Evolutionary conservation across 345 rosid genomes (phyloP), one percentile per base, ranked within the genome.

Genomic region (Orychophragmus violaceus): DNA sequence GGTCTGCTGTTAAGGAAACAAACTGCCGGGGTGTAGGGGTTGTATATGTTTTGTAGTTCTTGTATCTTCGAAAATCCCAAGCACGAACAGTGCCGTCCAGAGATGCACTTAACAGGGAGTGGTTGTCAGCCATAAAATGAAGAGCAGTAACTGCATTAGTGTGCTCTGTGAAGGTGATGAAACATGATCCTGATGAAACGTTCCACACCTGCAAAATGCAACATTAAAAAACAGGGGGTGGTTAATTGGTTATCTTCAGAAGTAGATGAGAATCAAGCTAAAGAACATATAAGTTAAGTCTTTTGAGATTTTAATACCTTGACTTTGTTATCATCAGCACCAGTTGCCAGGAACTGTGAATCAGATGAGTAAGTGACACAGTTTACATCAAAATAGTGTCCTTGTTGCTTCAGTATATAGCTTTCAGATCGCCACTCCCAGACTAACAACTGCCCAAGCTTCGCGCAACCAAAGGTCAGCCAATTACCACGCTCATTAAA

Each of bases 341-440:
- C 98, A 51, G 97, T 93, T 52, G 97, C 98, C 85, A 93, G 44
- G 39, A 93, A 79, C 46, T 93, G 98, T 0, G 98, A 90, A 76
- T 93, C 97, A 1, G 96, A 91, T 1, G 98, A 93, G 78, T 87
- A 93, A 28, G 91, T 86, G 33, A 93, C 75, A 76, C 91, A 87
- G 76, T 88, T 86, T 51, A 90, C 90, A 28, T 88, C 98, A 74
- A 90, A 90, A 72, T 83, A 93, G 71, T 93, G 98, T 19, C 98
- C 98, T 71, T 93, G 97, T 68, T 93, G 98, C 86, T 90, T 93
- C 79, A 90, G 56, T 79, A 93, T 79, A 78, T 90, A 90, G 82
- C 90, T 93, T 73, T 93, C 98, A 0, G 96, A 85, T 60, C 85
- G 79, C 97, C 98, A 93, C 49, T 93, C 98, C 98, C 98, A 93